A percentile compares a stretch with the other conserved stretches of the same genome.
phyloP scores from a whole-genome alignment of 192 early-diverging fungal species.

The Fimicolochytrium jonesii region DNA sequence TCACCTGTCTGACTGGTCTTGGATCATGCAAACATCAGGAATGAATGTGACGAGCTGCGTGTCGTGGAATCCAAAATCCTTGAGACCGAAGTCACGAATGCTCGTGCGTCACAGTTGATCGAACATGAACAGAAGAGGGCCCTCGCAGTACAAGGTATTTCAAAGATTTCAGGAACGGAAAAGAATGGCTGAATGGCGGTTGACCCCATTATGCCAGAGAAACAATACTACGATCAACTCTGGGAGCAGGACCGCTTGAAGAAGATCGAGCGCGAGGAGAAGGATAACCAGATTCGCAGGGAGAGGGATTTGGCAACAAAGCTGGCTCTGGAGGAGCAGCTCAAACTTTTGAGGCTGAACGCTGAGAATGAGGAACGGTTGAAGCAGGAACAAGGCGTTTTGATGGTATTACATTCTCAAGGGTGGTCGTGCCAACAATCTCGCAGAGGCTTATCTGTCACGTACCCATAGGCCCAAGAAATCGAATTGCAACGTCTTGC shows the following conservation, averaged over 20 bases:
- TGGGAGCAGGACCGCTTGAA: slow-evolving; percentile 51
- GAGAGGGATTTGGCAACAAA: slow-evolving; percentile 36
- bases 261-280: slow-evolving; percentile 47
- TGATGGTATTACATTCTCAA: slow-evolving; percentile 34
- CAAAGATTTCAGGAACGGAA: no score
- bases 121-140: slow-evolving; percentile 31
- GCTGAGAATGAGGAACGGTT: slow-evolving; percentile 41
- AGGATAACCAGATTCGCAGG: slow-evolving; percentile 23
- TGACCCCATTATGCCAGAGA: no score
- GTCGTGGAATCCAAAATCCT: slow-evolving; percentile 40
- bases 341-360: slow-evolving; percentile 35
- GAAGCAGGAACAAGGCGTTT: slow-evolving; percentile 44
- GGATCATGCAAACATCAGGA: no score
- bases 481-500: slow-evolving; percentile 33
- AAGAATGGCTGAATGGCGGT: no score
- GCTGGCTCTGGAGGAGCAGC: slow-evolving; percentile 38
- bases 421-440: no score
- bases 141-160: slow-evolving; percentile 27
- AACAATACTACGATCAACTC: slow-evolving; percentile 42
- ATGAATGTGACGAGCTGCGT: slow-evolving; percentile 50
- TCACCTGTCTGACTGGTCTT: background rate
- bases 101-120: slow-evolving; percentile 36
- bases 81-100: slow-evolving; percentile 32
- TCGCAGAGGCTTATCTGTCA: no score
- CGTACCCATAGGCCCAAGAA: slow-evolving; percentile 50